Evolutionary conservation across 148 eudicot species (phyloP), one percentile per base, ranked within the genome.

Genomic region (Diospyros kaki): DNA sequence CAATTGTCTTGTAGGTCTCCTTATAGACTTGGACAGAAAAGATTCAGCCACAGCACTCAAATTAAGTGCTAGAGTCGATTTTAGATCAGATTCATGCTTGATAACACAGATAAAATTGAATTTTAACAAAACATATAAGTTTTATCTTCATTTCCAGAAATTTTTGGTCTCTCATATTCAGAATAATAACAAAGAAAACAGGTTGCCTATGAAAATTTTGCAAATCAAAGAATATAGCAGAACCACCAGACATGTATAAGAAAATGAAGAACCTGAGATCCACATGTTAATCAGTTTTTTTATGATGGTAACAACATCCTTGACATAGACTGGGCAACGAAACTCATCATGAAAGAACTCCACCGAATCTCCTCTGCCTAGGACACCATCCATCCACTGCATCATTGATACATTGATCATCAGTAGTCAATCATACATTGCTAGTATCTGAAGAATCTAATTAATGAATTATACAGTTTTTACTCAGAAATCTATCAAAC

Each of bases 301-400:
- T 63, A 92, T 84, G 75, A 85, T 73, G 76, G 85, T 76, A 58
- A 87, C 97, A 48, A 90, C 85, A 86, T 94, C 98, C 76, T 90
- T 90, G 72, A 94, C 91, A 78, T 71, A 94, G 41, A 94, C 89
- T 18, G 98, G 97, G 79, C 93, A 90, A 9, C 98, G 97, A 46
- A 82, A 94, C 85, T 94, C 98, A 13, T 94, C 98, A 76, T 82
- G 80, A 77, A 92, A 92, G 90, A 92, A 89, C 71, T 87, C 81
- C 18, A 81, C 76, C 71, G 71, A 75, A 64, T 85, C 84, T 72
- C 97, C 97, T 84, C 88, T 89, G 45, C 92, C 84, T 48, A 94
- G 87, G 40, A 83, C 90, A 52, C 87, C 75, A 76, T 94, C 89
- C 73, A 94, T 90, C 97, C 98, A 94, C 98, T 94, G 91, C 67